Evolutionary conservation across 352 stramenopile genomes (phyloP).

Genomic region (Phytophthora boehmeriae): DNA sequence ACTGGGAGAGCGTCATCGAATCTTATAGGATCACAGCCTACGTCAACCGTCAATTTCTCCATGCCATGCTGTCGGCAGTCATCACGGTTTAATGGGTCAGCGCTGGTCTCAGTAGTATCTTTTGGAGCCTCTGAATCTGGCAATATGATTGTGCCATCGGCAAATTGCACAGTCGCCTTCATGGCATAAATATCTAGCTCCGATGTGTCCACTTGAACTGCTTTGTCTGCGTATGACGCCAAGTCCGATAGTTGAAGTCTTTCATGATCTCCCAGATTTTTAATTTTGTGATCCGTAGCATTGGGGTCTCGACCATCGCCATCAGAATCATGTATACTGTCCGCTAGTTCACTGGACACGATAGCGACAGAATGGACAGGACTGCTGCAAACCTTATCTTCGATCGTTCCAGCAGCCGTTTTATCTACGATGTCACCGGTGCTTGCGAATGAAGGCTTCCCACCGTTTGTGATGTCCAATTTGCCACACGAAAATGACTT

Average conservation of each 20-base stretch:
- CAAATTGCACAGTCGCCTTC: not conserved
- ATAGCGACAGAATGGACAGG: too few species aligned
- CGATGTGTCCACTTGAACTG: conserved; percentile 24
- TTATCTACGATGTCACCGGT: too few species aligned
- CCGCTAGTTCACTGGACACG: too few species aligned
- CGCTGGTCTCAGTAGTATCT: not conserved
- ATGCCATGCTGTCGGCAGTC: not conserved
- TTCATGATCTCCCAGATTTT: not conserved
- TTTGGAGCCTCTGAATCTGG: not conserved
- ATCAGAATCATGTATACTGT: too few species aligned
- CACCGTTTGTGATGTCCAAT: too few species aligned
- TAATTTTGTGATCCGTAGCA: not conserved
- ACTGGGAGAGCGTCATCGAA: not conserved
- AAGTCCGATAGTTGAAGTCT: not conserved
- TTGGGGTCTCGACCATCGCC: too few species aligned
- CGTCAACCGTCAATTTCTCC: conserved; percentile 11
- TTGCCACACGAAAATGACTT: too few species aligned
- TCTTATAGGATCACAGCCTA: conserved; percentile 23
- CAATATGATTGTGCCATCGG: not conserved
- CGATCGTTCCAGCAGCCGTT: too few species aligned
- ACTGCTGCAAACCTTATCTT: too few species aligned
- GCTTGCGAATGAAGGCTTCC: too few species aligned
- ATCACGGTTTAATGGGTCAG: not conserved
- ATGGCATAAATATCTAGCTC: not conserved
- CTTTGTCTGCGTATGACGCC: conserved; percentile 23